These are phyloP conservation scores for Nicotiana benthamiana DNA, from an alignment of 257 asterid species.

Conservation along the genomic window DNA sequence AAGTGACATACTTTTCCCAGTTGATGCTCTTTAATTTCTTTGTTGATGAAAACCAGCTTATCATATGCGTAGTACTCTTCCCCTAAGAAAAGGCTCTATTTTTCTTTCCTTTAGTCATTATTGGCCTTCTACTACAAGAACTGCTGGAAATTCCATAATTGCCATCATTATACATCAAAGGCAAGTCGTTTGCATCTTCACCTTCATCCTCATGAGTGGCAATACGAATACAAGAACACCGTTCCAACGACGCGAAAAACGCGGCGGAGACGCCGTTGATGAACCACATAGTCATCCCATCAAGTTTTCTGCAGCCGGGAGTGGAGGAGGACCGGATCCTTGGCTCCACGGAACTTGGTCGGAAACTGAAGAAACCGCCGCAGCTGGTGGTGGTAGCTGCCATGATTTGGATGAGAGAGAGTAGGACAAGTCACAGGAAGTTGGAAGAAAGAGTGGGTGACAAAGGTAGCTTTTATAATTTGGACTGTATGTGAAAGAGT, in stretches of 20 bases:
- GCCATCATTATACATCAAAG: constrained; percentile 47
- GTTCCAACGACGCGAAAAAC: constrained; percentile 69
- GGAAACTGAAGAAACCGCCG: constrained; percentile 15
- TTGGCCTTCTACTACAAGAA: constrained; percentile 21
- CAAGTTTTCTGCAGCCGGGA: constrained; percentile 39
- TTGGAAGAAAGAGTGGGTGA: not conserved
- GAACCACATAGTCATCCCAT: constrained; percentile 69
- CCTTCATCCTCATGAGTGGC: constrained; percentile 51
- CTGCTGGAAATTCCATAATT: constrained; percentile 9
- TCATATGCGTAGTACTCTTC: not conserved
- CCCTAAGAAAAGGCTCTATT: constrained; percentile 16
- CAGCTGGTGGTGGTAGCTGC: constrained; percentile 34
- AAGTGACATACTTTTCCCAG: not conserved
- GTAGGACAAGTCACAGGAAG: not conserved
- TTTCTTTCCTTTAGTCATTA: constrained; percentile 39
- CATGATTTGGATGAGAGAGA: constrained; percentile 17
- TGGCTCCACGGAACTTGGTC: constrained; percentile 17
- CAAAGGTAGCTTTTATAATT: constrained; percentile 2
- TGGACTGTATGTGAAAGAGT: not conserved
- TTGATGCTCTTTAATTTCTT: not conserved
- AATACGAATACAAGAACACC: constrained; percentile 73
- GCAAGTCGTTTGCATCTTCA: constrained; percentile 49
- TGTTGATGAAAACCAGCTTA: not conserved
- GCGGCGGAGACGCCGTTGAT: constrained; percentile 56
- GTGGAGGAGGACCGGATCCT: constrained; percentile 29